Percentiles rank a stretch among this genome's conserved stretches.
Conservation (phyloP, 2,329 filamentous ascomycete genomes). For the Cercospora sojina region DNA sequence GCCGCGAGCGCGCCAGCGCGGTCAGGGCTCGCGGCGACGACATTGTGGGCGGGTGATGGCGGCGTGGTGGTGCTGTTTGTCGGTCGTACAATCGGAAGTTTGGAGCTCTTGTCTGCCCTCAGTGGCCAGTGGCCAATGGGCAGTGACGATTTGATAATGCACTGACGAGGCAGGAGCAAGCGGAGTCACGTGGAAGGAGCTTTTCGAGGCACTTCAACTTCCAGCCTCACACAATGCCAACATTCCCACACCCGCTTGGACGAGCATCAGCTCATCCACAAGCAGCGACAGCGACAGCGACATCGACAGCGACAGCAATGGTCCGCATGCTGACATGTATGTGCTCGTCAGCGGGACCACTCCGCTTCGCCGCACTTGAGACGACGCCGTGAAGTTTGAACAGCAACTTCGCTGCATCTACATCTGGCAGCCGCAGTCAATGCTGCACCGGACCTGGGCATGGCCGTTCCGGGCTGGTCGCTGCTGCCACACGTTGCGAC, state of each 20-base stretch:
- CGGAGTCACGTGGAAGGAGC: background rate
- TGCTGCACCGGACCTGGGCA: background rate
- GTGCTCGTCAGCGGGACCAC: background rate
- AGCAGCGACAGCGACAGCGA: background rate
- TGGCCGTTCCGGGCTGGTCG: background rate
- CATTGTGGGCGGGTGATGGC: constrained; percentile 41
- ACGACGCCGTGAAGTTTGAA: background rate
- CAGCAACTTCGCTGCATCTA: background rate
- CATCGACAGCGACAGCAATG: background rate
- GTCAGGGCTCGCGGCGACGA: constrained; percentile 50
- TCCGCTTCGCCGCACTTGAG: background rate
- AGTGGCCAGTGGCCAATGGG: background rate
- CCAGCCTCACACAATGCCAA: background rate
- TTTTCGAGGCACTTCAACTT: background rate
- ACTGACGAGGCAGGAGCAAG: constrained; percentile 2
- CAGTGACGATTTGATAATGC: background rate
- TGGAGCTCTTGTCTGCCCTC: constrained; percentile 8
- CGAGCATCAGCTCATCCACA: background rate
- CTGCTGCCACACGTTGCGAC: background rate
- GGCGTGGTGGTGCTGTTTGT: constrained; percentile 1
- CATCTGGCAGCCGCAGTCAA: background rate
- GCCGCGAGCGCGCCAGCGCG: constrained; percentile 49
- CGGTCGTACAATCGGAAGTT: constrained; percentile 1
- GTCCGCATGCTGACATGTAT: background rate
- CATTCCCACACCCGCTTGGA: background rate